Percentiles rank a stretch among this genome's conserved stretches.
Evolutionary conservation across 148 eudicot species (phyloP).

Genomic region (Vaccinium myrtillus): DNA sequence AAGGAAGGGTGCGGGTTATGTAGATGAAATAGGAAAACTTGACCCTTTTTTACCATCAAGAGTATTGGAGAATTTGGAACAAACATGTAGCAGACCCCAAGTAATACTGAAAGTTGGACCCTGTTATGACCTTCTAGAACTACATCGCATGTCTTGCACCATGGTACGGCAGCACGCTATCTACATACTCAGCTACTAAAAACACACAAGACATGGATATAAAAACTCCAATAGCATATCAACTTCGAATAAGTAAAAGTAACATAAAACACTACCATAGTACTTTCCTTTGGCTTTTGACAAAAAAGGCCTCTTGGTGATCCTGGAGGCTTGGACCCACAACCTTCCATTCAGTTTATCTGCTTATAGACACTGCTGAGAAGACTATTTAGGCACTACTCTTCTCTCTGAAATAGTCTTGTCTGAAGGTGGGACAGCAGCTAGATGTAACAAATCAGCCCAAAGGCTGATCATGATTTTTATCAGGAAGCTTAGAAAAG

Average conservation of each 20-base stretch:
- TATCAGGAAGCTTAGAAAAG: neutral
- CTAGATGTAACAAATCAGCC: neutral
- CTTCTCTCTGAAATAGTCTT: neutral
- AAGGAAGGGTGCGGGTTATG: no score
- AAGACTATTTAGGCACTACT: neutral
- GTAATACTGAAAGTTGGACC: no score
- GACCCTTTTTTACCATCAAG: no score
- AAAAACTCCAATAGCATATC: neutral
- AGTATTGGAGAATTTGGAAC: no score
- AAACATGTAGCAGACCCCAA: no score
- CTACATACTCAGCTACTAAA: neutral
- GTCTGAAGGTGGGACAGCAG: neutral
- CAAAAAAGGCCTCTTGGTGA: neutral
- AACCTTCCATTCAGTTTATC: neutral
- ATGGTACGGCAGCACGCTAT: no score
- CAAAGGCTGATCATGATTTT: neutral
- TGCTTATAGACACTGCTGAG: neutral
- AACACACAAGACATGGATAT: neutral
- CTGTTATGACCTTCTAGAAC: no score
- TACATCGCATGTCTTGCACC: no score
- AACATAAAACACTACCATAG: neutral
- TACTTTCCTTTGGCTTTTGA: neutral
- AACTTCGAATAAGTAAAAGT: neutral
- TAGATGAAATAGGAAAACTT: no score
- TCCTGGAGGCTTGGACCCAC: neutral